Percentiles rank a stretch among this genome's conserved stretches.
Conservation (phyloP, 352 stramenopile genomes). For the Globisporangium parvum region DNA sequence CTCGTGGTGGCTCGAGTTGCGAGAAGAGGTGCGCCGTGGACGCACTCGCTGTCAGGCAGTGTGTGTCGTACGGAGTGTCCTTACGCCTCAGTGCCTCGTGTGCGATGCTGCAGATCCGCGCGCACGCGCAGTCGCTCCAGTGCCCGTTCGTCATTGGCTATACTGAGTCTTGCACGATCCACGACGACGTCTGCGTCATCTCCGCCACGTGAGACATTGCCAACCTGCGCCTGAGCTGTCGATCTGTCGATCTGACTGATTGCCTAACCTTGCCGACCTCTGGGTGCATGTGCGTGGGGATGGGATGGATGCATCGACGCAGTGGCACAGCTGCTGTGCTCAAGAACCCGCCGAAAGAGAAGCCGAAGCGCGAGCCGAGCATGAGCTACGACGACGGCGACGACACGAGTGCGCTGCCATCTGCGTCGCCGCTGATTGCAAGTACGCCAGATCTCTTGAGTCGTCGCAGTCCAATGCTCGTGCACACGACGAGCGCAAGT, state of each 20-base stretch:
- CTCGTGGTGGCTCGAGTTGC: conserved; percentile 96
- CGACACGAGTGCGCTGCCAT: conserved; percentile 21
- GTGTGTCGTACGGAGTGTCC: not conserved
- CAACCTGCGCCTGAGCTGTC: not conserved
- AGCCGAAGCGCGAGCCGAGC: conserved; percentile 22
- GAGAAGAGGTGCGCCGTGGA: conserved; percentile 81
- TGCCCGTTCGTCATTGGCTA: conserved; percentile 97
- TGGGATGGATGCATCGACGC: too few species aligned
- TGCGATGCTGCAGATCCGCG: conserved; percentile 68
- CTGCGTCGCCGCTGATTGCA: conserved; percentile 30
- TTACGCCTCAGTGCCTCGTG: not conserved
- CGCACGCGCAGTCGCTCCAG: conserved; percentile 94
- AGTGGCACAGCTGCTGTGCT: conserved; percentile 76
- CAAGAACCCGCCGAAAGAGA: conserved; percentile 58
- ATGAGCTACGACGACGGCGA: conserved; percentile 33
- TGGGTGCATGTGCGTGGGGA: too few species aligned
- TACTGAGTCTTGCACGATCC: conserved; percentile 94
- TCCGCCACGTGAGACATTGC: conserved; percentile 83
- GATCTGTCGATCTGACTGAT: not conserved
- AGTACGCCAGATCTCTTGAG: conserved; percentile 29
- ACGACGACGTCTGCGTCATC: conserved; percentile 97
- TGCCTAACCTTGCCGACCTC: not conserved
- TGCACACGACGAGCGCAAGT: conserved; percentile 21
- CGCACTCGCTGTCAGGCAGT: not conserved
- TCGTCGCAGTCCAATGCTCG: conserved; percentile 41